A percentile compares a stretch with the other conserved stretches of the same genome.
Evolutionary conservation across 345 rosid species (phyloP).

Genomic region (Lumnitzera racemosa): DNA sequence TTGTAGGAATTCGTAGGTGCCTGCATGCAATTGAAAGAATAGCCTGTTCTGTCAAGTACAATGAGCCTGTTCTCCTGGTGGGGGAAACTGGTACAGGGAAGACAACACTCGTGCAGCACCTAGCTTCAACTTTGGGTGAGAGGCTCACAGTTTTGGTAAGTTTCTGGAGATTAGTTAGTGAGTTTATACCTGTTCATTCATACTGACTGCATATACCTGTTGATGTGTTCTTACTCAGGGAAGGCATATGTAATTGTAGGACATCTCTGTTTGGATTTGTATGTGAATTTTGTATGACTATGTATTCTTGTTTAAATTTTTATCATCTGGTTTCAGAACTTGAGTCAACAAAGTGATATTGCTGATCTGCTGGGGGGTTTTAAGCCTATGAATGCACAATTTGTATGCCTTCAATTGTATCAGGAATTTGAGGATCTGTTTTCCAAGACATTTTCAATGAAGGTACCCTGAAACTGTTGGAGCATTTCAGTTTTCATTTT

Average conservation of each 20-base stretch:
- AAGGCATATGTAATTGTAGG: no score
- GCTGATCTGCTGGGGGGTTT: slow-evolving; percentile 94
- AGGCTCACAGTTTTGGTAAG: slow-evolving; percentile 85
- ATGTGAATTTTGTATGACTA: no score
- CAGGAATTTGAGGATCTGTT: slow-evolving; percentile 64
- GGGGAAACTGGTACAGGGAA: slow-evolving; percentile 99
- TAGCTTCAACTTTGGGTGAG: slow-evolving; percentile 76
- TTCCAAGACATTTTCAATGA: slow-evolving; percentile 32
- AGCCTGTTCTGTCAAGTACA: slow-evolving; percentile 74
- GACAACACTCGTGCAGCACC: slow-evolving; percentile 89
- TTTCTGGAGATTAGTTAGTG: background rate
- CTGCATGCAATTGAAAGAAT: slow-evolving; percentile 69
- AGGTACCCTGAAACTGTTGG: slow-evolving; percentile 31
- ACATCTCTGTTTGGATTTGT: no score
- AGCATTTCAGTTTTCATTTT: background rate
- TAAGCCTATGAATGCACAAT: slow-evolving; percentile 77
- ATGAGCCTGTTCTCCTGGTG: slow-evolving; percentile 91
- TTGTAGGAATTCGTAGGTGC: slow-evolving; percentile 75
- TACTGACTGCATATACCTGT: background rate
- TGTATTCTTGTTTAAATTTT: background rate
- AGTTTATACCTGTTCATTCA: background rate
- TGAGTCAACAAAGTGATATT: slow-evolving; percentile 96
- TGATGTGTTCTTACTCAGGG: no score
- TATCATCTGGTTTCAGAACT: slow-evolving; percentile 42
- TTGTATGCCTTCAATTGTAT: slow-evolving; percentile 57